Evolutionary conservation across 805 yeast species (phyloP).

Genomic region (Nakazawaea laoshanensis): DNA sequence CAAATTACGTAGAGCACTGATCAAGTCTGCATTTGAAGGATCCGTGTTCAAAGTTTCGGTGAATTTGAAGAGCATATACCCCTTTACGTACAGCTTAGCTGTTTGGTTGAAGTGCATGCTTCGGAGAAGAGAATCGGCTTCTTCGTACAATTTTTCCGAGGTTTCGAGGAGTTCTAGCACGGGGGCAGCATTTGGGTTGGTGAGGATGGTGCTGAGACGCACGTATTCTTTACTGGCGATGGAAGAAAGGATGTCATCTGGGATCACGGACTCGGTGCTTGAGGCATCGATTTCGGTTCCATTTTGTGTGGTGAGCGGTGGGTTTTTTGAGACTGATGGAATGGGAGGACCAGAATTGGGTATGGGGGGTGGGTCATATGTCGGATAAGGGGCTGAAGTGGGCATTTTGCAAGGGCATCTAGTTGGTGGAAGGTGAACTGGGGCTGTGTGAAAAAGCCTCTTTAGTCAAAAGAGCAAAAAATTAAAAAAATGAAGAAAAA

Average conservation of each 20-base stretch:
- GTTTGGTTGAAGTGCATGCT: conserved; percentile 1
- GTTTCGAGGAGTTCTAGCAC: conserved; percentile 4
- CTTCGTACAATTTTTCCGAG: conserved; percentile 3
- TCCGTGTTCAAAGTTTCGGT: conserved; percentile 7
- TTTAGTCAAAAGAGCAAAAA: too few species aligned
- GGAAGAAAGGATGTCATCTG: conserved; percentile 5
- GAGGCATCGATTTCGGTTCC: neutral
- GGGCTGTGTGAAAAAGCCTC: too few species aligned
- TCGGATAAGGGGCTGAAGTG: too few species aligned
- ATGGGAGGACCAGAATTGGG: neutral
- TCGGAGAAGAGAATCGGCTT: neutral
- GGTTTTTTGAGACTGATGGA: neutral
- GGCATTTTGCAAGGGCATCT: too few species aligned
- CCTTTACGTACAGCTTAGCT: conserved; percentile 4
- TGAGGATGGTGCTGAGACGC: neutral
- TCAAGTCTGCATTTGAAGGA: conserved; percentile 8
- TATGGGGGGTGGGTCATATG: conserved; percentile 3
- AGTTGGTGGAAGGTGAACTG: too few species aligned
- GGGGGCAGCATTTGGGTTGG: neutral
- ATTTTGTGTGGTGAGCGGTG: neutral
- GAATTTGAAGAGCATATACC: conserved; percentile 4
- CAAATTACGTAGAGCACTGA: conserved; percentile 2
- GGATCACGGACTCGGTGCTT: neutral
- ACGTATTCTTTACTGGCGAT: neutral
- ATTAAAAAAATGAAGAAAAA: too few species aligned